Evolutionary conservation across 2,329 filamentous ascomycete species (phyloP), one percentile per base, ranked within the genome.

Genomic region (Dactylellina cionopaga): DNA sequence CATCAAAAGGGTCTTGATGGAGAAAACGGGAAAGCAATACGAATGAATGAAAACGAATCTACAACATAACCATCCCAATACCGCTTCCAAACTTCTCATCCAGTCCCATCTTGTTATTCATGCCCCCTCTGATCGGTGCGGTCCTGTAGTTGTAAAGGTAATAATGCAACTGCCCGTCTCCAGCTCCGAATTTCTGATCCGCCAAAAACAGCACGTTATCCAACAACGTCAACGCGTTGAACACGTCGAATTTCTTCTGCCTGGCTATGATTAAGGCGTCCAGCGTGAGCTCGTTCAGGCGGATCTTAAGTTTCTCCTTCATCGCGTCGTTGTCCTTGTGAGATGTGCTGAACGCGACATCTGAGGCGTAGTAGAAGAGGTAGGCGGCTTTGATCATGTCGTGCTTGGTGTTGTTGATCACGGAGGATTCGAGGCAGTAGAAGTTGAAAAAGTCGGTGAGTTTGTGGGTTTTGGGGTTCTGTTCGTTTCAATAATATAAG

Each of bases 361-460:
- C 92, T 5, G 90, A 90, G 65, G 91, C 95, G 80, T 99, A 99
- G 85, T 99, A 99, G 83, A 94, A 99, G 62, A 98, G 86, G 81
- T 99, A 99, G 27, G 95, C 95, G 2, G 94, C 95, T 75, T 89
- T 90, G 78, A 99, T 88, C 65, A 88, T 87, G 70, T 88, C 86
- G 82, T 96, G 90, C 80, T 91, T 91, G 46, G 87, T 83, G 78
- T 92, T 88, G 76, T 90, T 89, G 77, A 99, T 96, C 68, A 97
- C 90, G 1, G 92, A 95, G 13, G 92, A 96, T 80, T 96, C 92
- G 31, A 99, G 89, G 79, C 88, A 89, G 84, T 98, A 99, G 83
- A 98, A 99, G 35, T 92, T 97, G 82, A 97, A 90, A 82, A 96
- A 97, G 81, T 99, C 95, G 35, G 92, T 97, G 78, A 99, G 91